Conservation (phyloP, 2,329 filamentous ascomycete genomes). For the Colletotrichum sp. region DNA sequence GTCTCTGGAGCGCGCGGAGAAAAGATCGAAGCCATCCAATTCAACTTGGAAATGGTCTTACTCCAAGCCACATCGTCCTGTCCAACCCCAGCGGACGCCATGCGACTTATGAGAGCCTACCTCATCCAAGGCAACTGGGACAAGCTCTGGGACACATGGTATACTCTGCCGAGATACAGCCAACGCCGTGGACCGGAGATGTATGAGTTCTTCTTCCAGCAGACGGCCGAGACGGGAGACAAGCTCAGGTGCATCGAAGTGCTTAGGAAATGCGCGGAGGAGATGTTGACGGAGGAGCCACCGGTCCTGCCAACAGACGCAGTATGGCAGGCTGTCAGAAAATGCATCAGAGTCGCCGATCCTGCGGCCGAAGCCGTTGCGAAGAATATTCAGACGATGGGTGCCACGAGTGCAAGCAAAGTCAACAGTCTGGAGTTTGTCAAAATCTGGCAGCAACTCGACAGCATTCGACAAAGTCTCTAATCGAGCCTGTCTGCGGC, state of each 20-base stretch:
- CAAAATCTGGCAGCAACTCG: constrained; percentile 22
- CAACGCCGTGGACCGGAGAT: constrained; percentile 53
- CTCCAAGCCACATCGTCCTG: constrained; percentile 39
- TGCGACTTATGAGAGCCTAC: constrained; percentile 51
- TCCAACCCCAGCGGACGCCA: constrained; percentile 40
- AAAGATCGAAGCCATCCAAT: constrained; percentile 42
- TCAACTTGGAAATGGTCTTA: constrained; percentile 51
- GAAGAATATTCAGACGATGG: constrained; percentile 7
- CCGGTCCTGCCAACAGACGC: constrained; percentile 47
- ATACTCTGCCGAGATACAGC: constrained; percentile 55
- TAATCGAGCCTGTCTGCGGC: not conserved
- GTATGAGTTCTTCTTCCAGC: constrained; percentile 59
- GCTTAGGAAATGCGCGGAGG: constrained; percentile 58
- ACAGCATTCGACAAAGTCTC: not conserved
- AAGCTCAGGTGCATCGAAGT: constrained; percentile 49
- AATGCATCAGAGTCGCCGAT: constrained; percentile 61
- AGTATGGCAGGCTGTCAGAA: constrained; percentile 53
- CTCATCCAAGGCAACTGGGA: constrained; percentile 54
- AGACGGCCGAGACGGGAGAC: constrained; percentile 50
- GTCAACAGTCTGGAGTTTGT: constrained; percentile 34
- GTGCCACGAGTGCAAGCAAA: not conserved
- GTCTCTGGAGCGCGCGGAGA: constrained; percentile 32
- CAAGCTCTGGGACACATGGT: constrained; percentile 66
- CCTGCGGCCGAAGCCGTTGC: constrained; percentile 46
- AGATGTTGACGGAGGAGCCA: constrained; percentile 62